Base-by-base conservation (phyloP, 139 green algal species). In the Haematococcus sp. region DNA sequence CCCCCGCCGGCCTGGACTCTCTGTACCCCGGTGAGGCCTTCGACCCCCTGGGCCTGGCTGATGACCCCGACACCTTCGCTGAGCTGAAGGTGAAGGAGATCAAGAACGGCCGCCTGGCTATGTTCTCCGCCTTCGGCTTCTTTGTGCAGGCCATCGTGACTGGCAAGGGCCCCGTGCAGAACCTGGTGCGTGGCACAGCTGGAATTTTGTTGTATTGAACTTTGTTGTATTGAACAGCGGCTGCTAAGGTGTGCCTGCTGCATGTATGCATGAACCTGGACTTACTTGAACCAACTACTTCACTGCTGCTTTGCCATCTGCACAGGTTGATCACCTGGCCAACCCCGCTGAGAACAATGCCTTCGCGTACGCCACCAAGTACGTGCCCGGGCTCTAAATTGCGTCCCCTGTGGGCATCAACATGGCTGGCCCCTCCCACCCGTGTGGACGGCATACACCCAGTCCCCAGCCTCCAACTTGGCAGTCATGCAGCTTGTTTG, bases 11-110 rank as follows among this genome's bases (percentile, higher is more conserved):
- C 68, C 88, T 97, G 60, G 93, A 98, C 91, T 49, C 88, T 64
- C 88, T 97, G 58, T 93, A 98, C 91, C 75, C 75, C 30, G 75
- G 75, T 35, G 75, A 65, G 23, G 49, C 44, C 33, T 79, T 79
- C 35, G 94, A 98, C 91, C 94, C 94, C 79, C 84, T 98, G 73
- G 92, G 92, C 78, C 85, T 98, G 79, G 95, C 94, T 88, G 95
- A 98, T 79, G 94, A 96, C 82, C 90, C 92, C 67, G 88, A 96
- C 73, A 91, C 87, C 73, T 86, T 93, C 77, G 87, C 84, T 66
- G 77, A 85, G 71, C 73, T 89, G 64, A 87, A 92, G 86, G 85
- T 94, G 28, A 97, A 98, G 92, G 81, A 87, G 74, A 78, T 87
- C 77, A 84, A 84, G 81, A 87, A 80, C 67, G 76, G 71, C 35